A percentile compares a stretch with the other conserved stretches of the same genome.
Evolutionary conservation across 352 stramenopile species (phyloP).

Genomic region (Phytophthora melonis): DNA sequence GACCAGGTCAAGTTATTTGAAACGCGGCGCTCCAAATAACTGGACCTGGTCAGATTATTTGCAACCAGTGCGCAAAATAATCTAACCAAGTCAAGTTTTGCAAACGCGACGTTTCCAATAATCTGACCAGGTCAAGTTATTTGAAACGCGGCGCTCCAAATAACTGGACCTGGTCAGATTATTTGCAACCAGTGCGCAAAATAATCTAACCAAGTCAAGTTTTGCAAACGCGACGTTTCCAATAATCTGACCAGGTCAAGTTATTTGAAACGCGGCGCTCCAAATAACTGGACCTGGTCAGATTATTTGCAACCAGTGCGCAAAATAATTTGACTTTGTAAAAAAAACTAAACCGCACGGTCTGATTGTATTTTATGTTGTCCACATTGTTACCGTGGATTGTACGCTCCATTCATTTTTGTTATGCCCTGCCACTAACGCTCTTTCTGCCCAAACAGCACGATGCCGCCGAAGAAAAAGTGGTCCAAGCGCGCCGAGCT

Average conservation of each 20-base stretch:
- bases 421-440: too few species aligned
- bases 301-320: not conserved
- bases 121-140: too few species aligned
- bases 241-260: not conserved
- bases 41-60: too few species aligned
- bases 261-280: not conserved
- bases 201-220: too few species aligned
- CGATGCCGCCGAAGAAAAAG: slow-evolving; percentile 4
- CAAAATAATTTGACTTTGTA: not conserved
- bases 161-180: too few species aligned
- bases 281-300: not conserved
- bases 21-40: too few species aligned
- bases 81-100: too few species aligned
- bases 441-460: not conserved
- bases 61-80: too few species aligned
- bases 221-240: not conserved
- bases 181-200: too few species aligned
- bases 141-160: too few species aligned
- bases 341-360: not conserved
- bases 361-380: not conserved
- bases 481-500: slow-evolving; percentile 9
- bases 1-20: too few species aligned
- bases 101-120: too few species aligned
- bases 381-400: not conserved
- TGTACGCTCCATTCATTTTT: not conserved